These are phyloP conservation scores for Boletus insuetus DNA, from an alignment of 768 basidiomycete genomes.

Conservation along the genomic window DNA sequence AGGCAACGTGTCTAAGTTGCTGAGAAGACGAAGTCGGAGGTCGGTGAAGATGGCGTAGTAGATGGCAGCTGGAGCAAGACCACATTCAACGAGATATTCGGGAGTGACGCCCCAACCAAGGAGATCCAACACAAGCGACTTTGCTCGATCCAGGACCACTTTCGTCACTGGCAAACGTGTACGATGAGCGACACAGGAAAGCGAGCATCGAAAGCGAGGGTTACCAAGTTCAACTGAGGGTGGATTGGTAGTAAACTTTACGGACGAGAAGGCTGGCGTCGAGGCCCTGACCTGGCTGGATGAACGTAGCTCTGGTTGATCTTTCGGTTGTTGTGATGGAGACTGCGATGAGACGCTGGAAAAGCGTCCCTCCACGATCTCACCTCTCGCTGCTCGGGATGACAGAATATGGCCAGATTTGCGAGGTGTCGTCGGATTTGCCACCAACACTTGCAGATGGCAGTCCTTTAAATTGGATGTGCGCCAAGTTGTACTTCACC, in stretches of 20 bases:
- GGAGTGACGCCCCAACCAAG: conserved; percentile 53
- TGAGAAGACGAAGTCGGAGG: conserved; percentile 38
- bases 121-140: conserved; percentile 51
- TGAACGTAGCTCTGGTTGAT: not conserved
- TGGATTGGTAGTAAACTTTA: not conserved
- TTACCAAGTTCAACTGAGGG: conserved; percentile 8
- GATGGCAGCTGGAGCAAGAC: conserved; percentile 39
- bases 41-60: conserved; percentile 44
- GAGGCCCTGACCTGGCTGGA: not conserved
- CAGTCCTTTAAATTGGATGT: too few species aligned
- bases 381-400: conserved; percentile 12
- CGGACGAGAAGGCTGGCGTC: not conserved
- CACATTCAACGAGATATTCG: conserved; percentile 45
- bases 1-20: conserved; percentile 2
- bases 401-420: conserved; percentile 35
- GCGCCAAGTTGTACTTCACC: too few species aligned
- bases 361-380: conserved; percentile 16
- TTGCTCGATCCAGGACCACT: conserved; percentile 42
- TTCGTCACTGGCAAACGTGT: conserved; percentile 34
- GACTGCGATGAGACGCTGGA: not conserved
- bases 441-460: too few species aligned
- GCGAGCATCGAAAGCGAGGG: not conserved
- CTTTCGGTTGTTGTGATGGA: not conserved
- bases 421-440: not conserved
- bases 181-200: not conserved